A percentile compares a stretch with the other conserved stretches of the same genome.
Conservation (phyloP, 2,329 filamentous ascomycete genomes). For the Beauveria bassiana region DNA sequence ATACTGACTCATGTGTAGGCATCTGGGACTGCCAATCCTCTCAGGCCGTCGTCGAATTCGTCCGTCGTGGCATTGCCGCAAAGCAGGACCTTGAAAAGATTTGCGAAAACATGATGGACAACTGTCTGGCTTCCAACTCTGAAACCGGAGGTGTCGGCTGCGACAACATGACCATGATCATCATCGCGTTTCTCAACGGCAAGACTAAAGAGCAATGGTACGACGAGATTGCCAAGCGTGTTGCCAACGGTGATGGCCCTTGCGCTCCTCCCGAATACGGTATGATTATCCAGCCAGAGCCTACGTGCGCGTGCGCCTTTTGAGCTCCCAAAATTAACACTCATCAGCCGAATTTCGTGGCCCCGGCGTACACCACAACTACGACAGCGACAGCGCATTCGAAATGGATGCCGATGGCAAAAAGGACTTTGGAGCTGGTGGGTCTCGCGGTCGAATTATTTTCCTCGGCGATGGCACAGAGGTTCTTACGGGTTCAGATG, state of each 20-base stretch:
- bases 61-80: slow-evolving; percentile 88
- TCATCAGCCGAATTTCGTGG: slow-evolving; percentile 73
- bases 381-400: slow-evolving; percentile 70
- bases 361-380: slow-evolving; percentile 73
- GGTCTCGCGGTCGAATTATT: slow-evolving; percentile 80
- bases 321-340: slow-evolving; percentile 14
- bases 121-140: slow-evolving; percentile 94
- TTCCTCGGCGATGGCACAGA: slow-evolving; percentile 93
- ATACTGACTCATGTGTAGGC: slow-evolving; percentile 47
- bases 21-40: slow-evolving; percentile 99
- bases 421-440: slow-evolving; percentile 56
- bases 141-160: slow-evolving; percentile 97
- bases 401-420: slow-evolving; percentile 65
- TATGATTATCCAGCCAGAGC: slow-evolving; percentile 43
- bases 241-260: slow-evolving; percentile 93
- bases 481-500: slow-evolving; percentile 78
- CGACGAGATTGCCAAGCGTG: slow-evolving; percentile 85
- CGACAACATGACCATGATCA: slow-evolving; percentile 98
- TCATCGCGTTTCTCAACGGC: slow-evolving; percentile 83
- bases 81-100: slow-evolving; percentile 93
- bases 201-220: slow-evolving; percentile 98
- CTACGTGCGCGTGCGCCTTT: slow-evolving; percentile 34
- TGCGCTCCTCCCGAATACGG: slow-evolving; percentile 99
- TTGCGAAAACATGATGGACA: slow-evolving; percentile 99
- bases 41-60: slow-evolving; percentile 94